These are phyloP conservation scores for Microcyclospora tardicrescens DNA, from an alignment of 2,329 filamentous ascomycete genomes.

Conservation along the genomic window DNA sequence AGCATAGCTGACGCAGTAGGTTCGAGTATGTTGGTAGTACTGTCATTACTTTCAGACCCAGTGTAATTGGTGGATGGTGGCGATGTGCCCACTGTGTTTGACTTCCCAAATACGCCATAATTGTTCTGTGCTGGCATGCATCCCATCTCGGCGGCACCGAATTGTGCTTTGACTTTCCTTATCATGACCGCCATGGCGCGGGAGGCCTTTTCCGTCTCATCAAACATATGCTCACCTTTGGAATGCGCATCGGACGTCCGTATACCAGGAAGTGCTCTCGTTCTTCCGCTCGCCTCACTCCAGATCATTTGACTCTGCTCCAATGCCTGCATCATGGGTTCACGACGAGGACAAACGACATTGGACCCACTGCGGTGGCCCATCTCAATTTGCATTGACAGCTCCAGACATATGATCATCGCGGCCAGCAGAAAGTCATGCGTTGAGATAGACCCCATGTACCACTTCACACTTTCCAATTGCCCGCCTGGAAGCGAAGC, in stretches of 20 bases:
- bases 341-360: constrained; percentile 12
- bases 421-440: constrained; percentile 38
- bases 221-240: constrained; percentile 12
- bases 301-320: constrained; percentile 22
- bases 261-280: constrained; percentile 1
- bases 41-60: background rate
- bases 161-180: constrained; percentile 16
- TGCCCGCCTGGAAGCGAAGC: constrained; percentile 34
- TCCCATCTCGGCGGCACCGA: constrained; percentile 1
- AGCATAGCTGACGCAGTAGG: background rate
- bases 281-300: constrained; percentile 8
- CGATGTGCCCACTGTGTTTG: background rate
- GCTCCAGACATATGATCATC: constrained; percentile 36
- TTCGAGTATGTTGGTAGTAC: background rate
- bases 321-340: constrained; percentile 19
- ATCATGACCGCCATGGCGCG: constrained; percentile 22
- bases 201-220: constrained; percentile 20
- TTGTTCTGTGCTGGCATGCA: background rate
- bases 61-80: background rate
- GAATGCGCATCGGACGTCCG: constrained; percentile 3
- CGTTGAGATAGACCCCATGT: constrained; percentile 32
- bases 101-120: background rate
- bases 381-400: constrained; percentile 20
- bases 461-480: constrained; percentile 33
- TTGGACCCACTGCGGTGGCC: background rate